Conservation (phyloP, 345 rosid genomes). For the Litchi chinensis region DNA sequence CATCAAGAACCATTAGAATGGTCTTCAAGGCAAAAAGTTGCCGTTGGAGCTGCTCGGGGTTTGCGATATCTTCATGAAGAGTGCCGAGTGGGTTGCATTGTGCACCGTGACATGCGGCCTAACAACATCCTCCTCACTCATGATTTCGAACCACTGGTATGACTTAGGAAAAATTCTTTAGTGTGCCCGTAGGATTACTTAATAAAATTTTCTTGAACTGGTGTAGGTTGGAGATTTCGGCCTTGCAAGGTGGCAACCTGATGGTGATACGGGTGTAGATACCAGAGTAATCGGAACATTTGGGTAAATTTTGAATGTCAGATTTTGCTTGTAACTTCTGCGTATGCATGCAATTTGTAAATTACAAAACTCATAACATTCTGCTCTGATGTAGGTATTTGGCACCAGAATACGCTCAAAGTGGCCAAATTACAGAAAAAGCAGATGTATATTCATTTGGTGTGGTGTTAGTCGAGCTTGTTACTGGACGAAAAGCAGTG, state of each 20-base stretch:
- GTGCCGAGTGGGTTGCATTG: constrained; percentile 99
- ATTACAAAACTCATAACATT: constrained; percentile 6
- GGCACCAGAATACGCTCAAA: constrained; percentile 98
- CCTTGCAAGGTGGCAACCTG: constrained; percentile 99
- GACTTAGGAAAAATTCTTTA: not conserved
- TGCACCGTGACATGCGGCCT: constrained; percentile 99
- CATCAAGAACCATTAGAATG: constrained; percentile 73
- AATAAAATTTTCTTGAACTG: not conserved
- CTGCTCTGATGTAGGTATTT: constrained; percentile 66
- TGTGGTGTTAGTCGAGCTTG: constrained; percentile 93
- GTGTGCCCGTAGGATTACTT: not conserved
- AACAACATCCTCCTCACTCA: constrained; percentile 98
- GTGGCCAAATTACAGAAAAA: constrained; percentile 96
- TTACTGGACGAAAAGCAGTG: constrained; percentile 94
- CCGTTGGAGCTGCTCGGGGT: constrained; percentile 98
- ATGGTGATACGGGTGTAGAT: constrained; percentile 92
- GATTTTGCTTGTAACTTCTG: constrained; percentile 16
- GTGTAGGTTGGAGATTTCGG: constrained; percentile 98
- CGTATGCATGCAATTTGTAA: not conserved
- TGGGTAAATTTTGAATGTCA: constrained; percentile 58
- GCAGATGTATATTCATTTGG: constrained; percentile 99
- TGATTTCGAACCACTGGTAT: constrained; percentile 97
- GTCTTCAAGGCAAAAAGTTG: constrained; percentile 94
- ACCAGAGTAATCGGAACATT: constrained; percentile 99
- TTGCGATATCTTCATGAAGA: constrained; percentile 99